Evolutionary conservation across 495 filamentous ascomycete genomes (phyloP).

Genomic region (Penicillium coffeae): DNA sequence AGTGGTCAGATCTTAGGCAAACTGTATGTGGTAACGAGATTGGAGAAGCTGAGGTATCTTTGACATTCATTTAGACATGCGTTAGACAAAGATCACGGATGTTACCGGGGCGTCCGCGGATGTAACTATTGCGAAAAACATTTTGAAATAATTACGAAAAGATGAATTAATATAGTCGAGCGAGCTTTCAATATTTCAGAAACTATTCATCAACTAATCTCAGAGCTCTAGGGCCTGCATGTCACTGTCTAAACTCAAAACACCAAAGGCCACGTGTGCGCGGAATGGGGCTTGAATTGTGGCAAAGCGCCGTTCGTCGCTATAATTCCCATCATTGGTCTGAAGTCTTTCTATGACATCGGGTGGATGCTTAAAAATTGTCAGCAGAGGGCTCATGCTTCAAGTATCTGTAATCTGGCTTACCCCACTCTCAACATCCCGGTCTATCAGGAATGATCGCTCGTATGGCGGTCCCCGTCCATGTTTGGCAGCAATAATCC

Average conservation of each 20-base stretch:
- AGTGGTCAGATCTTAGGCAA: too few relatives aligned
- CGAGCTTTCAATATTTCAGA: too few relatives aligned
- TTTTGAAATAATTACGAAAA: too few relatives aligned
- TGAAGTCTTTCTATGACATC: slow-evolving; percentile 15
- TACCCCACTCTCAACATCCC: slow-evolving; percentile 10
- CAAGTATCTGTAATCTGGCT: slow-evolving; percentile 6
- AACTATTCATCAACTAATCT: not conserved
- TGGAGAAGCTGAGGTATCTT: too few relatives aligned
- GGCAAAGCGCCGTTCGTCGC: slow-evolving; percentile 51
- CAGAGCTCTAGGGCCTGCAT: slow-evolving; percentile 41
- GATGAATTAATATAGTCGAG: too few relatives aligned
- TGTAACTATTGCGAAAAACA: too few relatives aligned
- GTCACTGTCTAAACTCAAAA: slow-evolving; percentile 56
- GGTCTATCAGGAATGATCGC: slow-evolving; percentile 35
- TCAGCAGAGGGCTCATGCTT: not conserved
- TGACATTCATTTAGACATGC: too few relatives aligned
- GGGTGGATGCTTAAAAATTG: slow-evolving; percentile 3
- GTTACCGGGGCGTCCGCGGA: too few relatives aligned
- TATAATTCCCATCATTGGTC: slow-evolving; percentile 14
- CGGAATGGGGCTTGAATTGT: slow-evolving; percentile 35
- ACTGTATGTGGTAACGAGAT: too few relatives aligned
- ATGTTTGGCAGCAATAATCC: slow-evolving; percentile 66
- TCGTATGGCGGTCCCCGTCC: slow-evolving; percentile 74
- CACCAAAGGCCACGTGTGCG: slow-evolving; percentile 56
- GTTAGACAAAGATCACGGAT: too few relatives aligned